Base-by-base conservation (phyloP, 169 alveolate species). In the Cryptosporidium ryanae region DNA sequence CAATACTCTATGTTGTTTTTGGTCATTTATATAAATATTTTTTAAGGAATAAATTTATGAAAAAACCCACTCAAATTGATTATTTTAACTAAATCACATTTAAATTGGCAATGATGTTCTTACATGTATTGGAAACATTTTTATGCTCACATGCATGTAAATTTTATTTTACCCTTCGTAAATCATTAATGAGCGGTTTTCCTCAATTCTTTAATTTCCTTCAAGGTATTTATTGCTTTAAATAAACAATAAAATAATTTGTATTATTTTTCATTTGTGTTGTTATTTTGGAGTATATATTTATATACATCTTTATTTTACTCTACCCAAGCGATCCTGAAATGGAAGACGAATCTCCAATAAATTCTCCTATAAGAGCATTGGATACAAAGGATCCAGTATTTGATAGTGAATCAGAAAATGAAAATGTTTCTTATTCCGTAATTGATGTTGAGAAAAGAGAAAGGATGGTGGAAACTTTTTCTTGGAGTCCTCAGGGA, bases 401-500 rank as follows among this genome's bases (percentile, higher is more conserved):
- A 21, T 76, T 59, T 46, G 68, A 76, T 61, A 76, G 87, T 61
- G 87, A 76, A 76, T 76, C 87, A 34, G 87, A 76, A 34, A 65
- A 68, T 31, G 87, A 76, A 32, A 61, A 76, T 61, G 87, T 76
- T n/a, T 55, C 87, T 59, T 76, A 76, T 76, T 76, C 87, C 21
- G 70, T 76, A 15, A 44, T 76, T n/a, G 87, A 76, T 76, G 71
- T 76, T 31, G 87, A 76, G 43, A 76, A 61, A 21, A 76, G 76
- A 25, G 87, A 76, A 59, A 76, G 87, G 21, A 59, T 76, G 87
- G 87, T 76, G 3, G 87, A 76, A 49, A 38, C 87, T 23, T 76
- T 76, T 61, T 76, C 87, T 32, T 76, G 87, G 87, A 76, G 87
- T 27, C 87, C 87, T 44, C 87, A 76, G 46, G 87, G 87, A 44